These are phyloP conservation scores for Curvularia hawaiiensis DNA, from an alignment of 2,329 filamentous ascomycete species.

Conservation along the genomic window DNA sequence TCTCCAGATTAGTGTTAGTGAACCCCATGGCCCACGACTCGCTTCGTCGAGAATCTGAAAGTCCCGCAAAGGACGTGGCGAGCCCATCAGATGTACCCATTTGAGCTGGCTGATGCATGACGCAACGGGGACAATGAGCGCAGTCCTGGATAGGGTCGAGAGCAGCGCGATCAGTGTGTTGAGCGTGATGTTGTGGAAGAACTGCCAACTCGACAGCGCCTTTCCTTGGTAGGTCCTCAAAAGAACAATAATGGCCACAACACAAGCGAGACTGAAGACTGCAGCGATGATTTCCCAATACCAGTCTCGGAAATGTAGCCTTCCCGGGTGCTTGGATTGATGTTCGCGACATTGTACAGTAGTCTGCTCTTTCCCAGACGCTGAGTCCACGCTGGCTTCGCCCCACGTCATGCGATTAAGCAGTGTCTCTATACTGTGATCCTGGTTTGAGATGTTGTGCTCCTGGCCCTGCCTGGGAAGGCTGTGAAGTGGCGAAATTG, in stretches of 20 bases:
- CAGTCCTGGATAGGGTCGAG: conserved; percentile 27
- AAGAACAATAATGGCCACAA: conserved; percentile 7
- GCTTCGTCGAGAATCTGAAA: conserved; percentile 36
- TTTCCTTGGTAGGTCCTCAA: conserved; percentile 7
- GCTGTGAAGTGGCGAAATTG: neutral
- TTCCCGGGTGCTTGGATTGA: neutral
- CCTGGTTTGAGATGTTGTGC: neutral
- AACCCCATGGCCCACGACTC: conserved; percentile 31
- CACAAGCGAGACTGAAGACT: conserved; percentile 6
- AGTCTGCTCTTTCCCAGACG: neutral
- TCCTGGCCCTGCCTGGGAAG: neutral
- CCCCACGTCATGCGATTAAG: neutral
- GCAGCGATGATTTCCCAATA: conserved; percentile 16
- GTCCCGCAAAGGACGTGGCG: conserved; percentile 22
- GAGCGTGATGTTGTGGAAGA: neutral
- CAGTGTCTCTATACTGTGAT: neutral
- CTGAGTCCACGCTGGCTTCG: neutral
- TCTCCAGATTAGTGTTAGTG: conserved; percentile 6
- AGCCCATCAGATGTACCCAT: conserved; percentile 29
- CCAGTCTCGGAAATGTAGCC: conserved; percentile 8
- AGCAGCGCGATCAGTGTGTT: conserved; percentile 17
- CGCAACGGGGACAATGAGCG: conserved; percentile 33
- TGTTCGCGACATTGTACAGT: neutral
- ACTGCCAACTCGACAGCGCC: conserved; percentile 10
- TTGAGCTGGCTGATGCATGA: conserved; percentile 41